phyloP scores from a whole-genome alignment of 2,329 filamentous ascomycete genomes.

The Tympanopsis confertula region DNA sequence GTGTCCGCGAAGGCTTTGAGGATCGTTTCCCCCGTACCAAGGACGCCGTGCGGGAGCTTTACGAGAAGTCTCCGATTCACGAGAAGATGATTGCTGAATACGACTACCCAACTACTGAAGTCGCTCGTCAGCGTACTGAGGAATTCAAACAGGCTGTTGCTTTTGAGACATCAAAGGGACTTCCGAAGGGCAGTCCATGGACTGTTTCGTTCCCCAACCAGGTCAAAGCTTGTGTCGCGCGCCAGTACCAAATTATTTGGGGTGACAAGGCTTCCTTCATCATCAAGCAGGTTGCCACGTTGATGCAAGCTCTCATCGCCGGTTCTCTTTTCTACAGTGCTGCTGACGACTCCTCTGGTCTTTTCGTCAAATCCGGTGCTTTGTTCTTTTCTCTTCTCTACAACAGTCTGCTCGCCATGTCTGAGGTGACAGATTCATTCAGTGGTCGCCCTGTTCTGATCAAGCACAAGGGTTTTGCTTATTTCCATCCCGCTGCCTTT shows the following conservation, averaged over 20 bases:
- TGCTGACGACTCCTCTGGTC: constrained; percentile 39
- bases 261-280: constrained; percentile 53
- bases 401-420: constrained; percentile 50
- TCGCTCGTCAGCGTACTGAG: constrained; percentile 34
- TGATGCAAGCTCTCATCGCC: constrained; percentile 48
- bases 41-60: constrained; percentile 29
- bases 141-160: constrained; percentile 40
- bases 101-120: constrained; percentile 36
- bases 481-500: constrained; percentile 46
- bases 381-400: constrained; percentile 54
- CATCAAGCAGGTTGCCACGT: constrained; percentile 46
- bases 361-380: constrained; percentile 53
- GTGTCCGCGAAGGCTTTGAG: constrained; percentile 33
- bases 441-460: constrained; percentile 43
- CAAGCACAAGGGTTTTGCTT: constrained; percentile 46
- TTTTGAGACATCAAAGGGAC: constrained; percentile 39
- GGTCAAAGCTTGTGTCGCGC: constrained; percentile 38
- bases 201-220: constrained; percentile 43
- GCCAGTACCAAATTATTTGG: constrained; percentile 55
- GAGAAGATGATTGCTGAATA: constrained; percentile 41
- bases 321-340: constrained; percentile 61
- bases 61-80: constrained; percentile 38
- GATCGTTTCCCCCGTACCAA: constrained; percentile 31
- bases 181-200: constrained; percentile 40
- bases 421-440: constrained; percentile 55